Evolutionary conservation across 495 filamentous ascomycete genomes (phyloP).

Genomic region (Hypoxylon crocopeplum): DNA sequence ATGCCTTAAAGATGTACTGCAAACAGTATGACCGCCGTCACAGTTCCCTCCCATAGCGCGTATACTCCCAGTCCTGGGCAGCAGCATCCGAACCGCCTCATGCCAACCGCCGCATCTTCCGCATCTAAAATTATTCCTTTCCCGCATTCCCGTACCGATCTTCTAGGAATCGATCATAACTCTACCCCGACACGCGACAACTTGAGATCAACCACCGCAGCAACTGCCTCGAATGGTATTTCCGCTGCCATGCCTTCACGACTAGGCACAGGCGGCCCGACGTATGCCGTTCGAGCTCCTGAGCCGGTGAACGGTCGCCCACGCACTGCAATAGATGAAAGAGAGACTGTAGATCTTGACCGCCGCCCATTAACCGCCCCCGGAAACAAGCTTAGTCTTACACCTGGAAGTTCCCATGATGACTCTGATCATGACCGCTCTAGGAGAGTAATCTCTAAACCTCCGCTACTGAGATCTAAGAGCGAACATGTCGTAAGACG

Average conservation of each 20-base stretch:
- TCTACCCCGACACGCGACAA: slow-evolving; percentile 5
- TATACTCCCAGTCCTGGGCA: slow-evolving; percentile 28
- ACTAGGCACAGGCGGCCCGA: slow-evolving; percentile 23
- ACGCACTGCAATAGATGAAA: slow-evolving; percentile 33
- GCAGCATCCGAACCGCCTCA: slow-evolving; percentile 11
- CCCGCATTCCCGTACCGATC: slow-evolving; percentile 1
- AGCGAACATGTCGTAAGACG: slow-evolving; percentile 70
- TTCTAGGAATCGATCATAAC: neutral
- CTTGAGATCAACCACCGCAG: slow-evolving; percentile 2
- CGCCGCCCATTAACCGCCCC: slow-evolving; percentile 45
- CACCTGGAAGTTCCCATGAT: slow-evolving; percentile 26
- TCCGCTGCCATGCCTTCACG: slow-evolving; percentile 33
- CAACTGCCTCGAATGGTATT: slow-evolving; percentile 14
- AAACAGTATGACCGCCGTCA: slow-evolving; percentile 29
- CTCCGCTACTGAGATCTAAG: slow-evolving; percentile 69
- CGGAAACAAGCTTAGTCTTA: slow-evolving; percentile 33
- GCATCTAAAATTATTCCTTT: slow-evolving; percentile 8
- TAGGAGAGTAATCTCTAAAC: slow-evolving; percentile 56
- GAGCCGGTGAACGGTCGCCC: slow-evolving; percentile 30
- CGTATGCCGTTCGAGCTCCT: slow-evolving; percentile 15
- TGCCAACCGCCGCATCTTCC: slow-evolving; percentile 17
- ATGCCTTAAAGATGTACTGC: slow-evolving; percentile 29
- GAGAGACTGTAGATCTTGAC: slow-evolving; percentile 32
- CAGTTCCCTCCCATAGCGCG: slow-evolving; percentile 30
- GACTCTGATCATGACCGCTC: slow-evolving; percentile 38